phyloP scores from a whole-genome alignment of 148 eudicot species.

The Polygonum aviculare region DNA sequence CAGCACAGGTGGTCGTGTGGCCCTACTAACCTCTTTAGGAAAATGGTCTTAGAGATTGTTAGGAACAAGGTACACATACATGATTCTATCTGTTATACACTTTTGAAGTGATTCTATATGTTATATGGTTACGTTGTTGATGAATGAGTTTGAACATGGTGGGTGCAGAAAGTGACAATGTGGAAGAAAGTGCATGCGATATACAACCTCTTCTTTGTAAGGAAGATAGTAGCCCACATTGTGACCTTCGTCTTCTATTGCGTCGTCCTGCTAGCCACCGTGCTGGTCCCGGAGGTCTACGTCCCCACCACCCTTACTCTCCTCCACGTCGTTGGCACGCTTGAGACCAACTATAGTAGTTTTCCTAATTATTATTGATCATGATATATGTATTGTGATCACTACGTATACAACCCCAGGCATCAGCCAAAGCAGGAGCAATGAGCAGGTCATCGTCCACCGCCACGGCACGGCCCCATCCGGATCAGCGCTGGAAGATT shows the following conservation, averaged over 20 bases:
- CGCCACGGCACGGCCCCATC: too few species aligned
- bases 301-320: slow-evolving; percentile 61
- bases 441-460: too few species aligned
- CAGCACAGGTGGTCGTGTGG: slow-evolving; percentile 95
- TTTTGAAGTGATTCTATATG: too few species aligned
- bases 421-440: too few species aligned
- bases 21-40: slow-evolving; percentile 78
- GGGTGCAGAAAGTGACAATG: slow-evolving; percentile 38
- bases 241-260: slow-evolving; percentile 79
- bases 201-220: slow-evolving; percentile 79
- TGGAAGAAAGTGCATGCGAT: slow-evolving; percentile 77
- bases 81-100: too few species aligned
- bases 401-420: too few species aligned
- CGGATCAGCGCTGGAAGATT: too few species aligned
- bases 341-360: too few species aligned
- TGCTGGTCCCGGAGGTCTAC: slow-evolving; percentile 57
- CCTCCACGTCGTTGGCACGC: slow-evolving; percentile 74
- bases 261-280: slow-evolving; percentile 57
- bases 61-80: slow-evolving; percentile 28
- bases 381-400: too few species aligned
- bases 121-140: too few species aligned
- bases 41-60: slow-evolving; percentile 53
- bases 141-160: too few species aligned
- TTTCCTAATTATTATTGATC: too few species aligned
- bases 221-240: slow-evolving; percentile 64